Evolutionary conservation across 371 early-diverging fungal genomes (phyloP).

Genomic region (Mortierella sp.): DNA sequence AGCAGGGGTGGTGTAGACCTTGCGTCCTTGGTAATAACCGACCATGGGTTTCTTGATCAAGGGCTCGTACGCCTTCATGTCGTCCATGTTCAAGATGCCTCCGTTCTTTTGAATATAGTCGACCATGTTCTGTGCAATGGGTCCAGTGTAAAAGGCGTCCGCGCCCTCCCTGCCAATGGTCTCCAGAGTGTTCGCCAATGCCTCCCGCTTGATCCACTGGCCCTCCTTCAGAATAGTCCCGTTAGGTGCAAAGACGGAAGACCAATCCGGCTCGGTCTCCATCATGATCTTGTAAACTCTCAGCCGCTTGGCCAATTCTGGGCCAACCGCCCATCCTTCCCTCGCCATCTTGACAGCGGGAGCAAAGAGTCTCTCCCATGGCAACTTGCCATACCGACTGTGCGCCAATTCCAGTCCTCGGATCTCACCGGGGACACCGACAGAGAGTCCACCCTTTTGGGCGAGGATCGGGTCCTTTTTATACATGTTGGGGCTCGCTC

Average conservation of each 20-base stretch:
- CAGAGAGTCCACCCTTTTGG: constrained; percentile 83
- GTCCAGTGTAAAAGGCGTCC: constrained; percentile 89
- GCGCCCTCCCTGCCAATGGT: constrained; percentile 85
- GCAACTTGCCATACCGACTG: constrained; percentile 80
- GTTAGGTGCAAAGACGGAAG: constrained; percentile 71
- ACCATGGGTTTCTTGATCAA: constrained; percentile 71
- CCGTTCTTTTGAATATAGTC: constrained; percentile 74
- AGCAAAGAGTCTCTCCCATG: constrained; percentile 90
- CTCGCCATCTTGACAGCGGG: constrained; percentile 86
- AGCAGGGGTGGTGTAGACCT: constrained; percentile 70
- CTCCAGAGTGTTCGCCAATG: constrained; percentile 86
- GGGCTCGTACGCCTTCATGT: constrained; percentile 81
- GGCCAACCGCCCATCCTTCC: constrained; percentile 82
- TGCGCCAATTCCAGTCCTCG: constrained; percentile 91
- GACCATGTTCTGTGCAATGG: constrained; percentile 84
- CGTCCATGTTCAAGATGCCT: constrained; percentile 88
- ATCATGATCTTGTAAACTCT: constrained; percentile 69
- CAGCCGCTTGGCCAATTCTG: constrained; percentile 63
- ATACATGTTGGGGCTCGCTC: constrained; percentile 82
- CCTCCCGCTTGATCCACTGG: constrained; percentile 79
- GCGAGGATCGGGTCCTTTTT: constrained; percentile 72
- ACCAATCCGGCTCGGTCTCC: constrained; percentile 59
- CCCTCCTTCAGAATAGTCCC: constrained; percentile 76
- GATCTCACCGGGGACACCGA: constrained; percentile 96
- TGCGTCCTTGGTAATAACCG: constrained; percentile 84